Evolutionary conservation across 306 rosid genomes (phyloP), one percentile per base, ranked within the genome.

Genomic region (Acacia crassicarpa): DNA sequence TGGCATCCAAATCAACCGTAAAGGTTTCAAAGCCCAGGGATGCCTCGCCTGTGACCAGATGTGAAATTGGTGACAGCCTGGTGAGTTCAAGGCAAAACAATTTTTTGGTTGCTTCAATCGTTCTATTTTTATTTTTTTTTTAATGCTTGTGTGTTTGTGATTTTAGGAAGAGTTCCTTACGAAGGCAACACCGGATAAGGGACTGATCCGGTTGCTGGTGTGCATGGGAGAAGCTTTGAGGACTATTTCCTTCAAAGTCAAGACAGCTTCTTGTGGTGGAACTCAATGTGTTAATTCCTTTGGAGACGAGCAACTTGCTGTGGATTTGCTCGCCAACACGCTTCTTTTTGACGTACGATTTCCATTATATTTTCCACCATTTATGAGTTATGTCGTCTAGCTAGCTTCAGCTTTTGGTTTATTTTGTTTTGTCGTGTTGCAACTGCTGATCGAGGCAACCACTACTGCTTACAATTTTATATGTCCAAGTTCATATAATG

Each of bases 251-350:
- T 96, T 89, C 85, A 96, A 96, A 92, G 99, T 96, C 80, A 96
- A 91, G 86, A 96, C 99, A 20, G 99, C 99, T 80, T 90, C 99
- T 45, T 96, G 99, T 77, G 97, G 98, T 62, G 99, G 98, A 89
- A 96, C 99, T 53, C 97, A 97, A 45, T 96, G 99, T 89, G 97
- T 96, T 62, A 96, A 96, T 78, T 61, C 97, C 86, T 96, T 96
- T 74, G 99, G 99, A 49, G 99, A 96, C 51, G 99, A 96, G 78
- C 98, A 96, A 76, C 99, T 93, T 85, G 99, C 99, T 35, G 99
- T 95, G 51, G 99, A 93, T 84, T n/a, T 96, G 91, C 88, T 96
- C 14, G 99, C 99, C 17, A 78, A 96, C 85, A 83, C 93, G 83
- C 97, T 96, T 84, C 95, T 96, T 68, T 96, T 96, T 49, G 99